A percentile compares a stretch with the other conserved stretches of the same genome.
These are phyloP conservation scores for Colletotrichum navitas DNA, from an alignment of 2,329 filamentous ascomycete genomes.

Conservation along the genomic window DNA sequence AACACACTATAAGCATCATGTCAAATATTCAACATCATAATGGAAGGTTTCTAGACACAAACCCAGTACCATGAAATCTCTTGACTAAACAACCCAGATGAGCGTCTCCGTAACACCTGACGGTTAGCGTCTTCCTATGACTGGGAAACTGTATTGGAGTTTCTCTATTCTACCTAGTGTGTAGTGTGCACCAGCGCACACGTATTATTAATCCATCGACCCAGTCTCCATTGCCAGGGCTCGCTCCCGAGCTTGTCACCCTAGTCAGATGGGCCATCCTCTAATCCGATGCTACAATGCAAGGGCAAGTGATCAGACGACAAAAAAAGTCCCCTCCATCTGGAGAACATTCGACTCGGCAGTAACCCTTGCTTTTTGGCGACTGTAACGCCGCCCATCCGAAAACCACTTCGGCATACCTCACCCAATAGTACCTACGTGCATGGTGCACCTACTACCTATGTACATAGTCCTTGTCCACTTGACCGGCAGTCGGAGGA, in stretches of 20 bases:
- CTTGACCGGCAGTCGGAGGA: background rate
- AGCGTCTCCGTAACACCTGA: background rate
- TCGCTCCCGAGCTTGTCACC: background rate
- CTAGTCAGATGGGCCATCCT: background rate
- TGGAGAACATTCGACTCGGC: background rate
- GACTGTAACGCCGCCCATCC: conserved; percentile 11
- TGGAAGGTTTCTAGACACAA: no score
- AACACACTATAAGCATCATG: no score
- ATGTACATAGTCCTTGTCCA: background rate
- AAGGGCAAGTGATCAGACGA: background rate
- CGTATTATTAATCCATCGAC: background rate
- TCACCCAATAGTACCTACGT: background rate
- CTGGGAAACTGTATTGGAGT: background rate
- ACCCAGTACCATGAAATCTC: no score
- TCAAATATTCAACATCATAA: no score
- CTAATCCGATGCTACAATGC: background rate
- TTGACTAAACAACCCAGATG: no score
- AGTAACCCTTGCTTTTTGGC: background rate
- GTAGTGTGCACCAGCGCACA: no score
- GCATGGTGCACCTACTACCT: no score
- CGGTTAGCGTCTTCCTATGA: background rate
- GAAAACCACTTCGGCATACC: conserved; percentile 4
- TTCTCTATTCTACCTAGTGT: background rate
- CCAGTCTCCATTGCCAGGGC: background rate
- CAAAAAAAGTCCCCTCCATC: background rate